Conservation (phyloP, 1,284 basidiomycete genomes). For the Xerocomus minutiporus region DNA sequence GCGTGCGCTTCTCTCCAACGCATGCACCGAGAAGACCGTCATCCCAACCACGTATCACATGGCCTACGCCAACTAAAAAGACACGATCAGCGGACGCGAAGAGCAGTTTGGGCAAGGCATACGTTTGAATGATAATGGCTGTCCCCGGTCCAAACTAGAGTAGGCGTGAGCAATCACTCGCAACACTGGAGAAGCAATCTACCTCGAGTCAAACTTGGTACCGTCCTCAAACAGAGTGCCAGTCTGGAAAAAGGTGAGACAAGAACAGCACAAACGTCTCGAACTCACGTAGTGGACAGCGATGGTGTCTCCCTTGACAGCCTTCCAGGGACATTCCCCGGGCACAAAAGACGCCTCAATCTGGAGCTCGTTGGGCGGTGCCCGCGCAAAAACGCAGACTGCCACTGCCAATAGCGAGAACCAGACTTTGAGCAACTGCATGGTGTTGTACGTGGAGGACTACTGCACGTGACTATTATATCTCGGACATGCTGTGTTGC, state of each 20-base stretch:
- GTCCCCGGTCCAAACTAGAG: slow-evolving; percentile 57
- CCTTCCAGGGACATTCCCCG: slow-evolving; percentile 53
- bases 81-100: slow-evolving; percentile 1
- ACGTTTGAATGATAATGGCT: slow-evolving; percentile 69
- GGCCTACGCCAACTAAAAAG: slow-evolving; percentile 64
- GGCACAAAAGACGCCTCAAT: slow-evolving; percentile 62
- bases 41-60: slow-evolving; percentile 84
- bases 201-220: slow-evolving; percentile 83
- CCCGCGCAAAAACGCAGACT: slow-evolving; percentile 35
- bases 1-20: slow-evolving; percentile 83
- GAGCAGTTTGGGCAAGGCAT: slow-evolving; percentile 21
- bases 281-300: slow-evolving; percentile 75
- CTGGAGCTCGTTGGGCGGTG: slow-evolving; percentile 49
- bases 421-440: slow-evolving; percentile 46
- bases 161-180: neutral
- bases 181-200: slow-evolving; percentile 10
- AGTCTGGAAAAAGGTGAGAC: slow-evolving; percentile 43
- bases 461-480: neutral
- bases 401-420: slow-evolving; percentile 40
- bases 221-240: slow-evolving; percentile 71
- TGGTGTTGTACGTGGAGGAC: slow-evolving; percentile 18
- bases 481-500: slow-evolving; percentile 7
- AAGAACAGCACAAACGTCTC: neutral
- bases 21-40: slow-evolving; percentile 83
- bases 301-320: slow-evolving; percentile 63